Base-by-base conservation (phyloP, 805 yeast genomes). In the Maudiozyma saulgeensis region DNA sequence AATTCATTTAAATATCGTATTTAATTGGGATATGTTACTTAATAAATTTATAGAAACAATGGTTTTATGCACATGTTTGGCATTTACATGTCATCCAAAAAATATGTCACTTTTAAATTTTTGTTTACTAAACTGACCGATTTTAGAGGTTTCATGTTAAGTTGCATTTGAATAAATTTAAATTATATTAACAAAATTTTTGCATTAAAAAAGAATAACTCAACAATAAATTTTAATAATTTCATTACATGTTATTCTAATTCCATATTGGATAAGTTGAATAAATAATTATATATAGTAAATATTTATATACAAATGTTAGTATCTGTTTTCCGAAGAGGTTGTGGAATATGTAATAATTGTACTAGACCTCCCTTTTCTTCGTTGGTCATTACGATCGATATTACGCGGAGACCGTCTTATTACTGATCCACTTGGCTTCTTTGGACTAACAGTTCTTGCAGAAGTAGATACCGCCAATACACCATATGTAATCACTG, bases 1-100 rank as follows among this genome's bases (percentile, higher is more conserved):
- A 64, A 64, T 47, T 60, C 66, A 8, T 59, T 56, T 34, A 55
- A 49, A 43, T 60, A 55, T 44, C 52, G 56, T 49, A 41, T 18
- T 37, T 37, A 37, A 28, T 28, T 28, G 3, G 32, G 2, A 28
- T 28, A 8, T 11, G 6, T 28, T 9, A 28, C 32, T 28, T 28
- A 11, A 28, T 28, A 28, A 28, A 28, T 28, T 35, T 35, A 35
- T 35, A 35, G 38, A 35, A 35, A 35, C 15, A 32, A 32, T 9
- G 6, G 5, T 32, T 41, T 25, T 41, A 7, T 40, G 7, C 23
- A 21, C 23, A 21, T 28, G 6, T 9, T 4, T 8, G 32, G 12
- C 3, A 28, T 28, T 28, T 11, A 6, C 32, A 28, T 9, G 3
- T 28, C 9, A 4, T 28, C 12, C 32, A 28, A 28, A 28, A 28